phyloP scores from a whole-genome alignment of 2,329 filamentous ascomycete species.

The Fusarium bactridioides region DNA sequence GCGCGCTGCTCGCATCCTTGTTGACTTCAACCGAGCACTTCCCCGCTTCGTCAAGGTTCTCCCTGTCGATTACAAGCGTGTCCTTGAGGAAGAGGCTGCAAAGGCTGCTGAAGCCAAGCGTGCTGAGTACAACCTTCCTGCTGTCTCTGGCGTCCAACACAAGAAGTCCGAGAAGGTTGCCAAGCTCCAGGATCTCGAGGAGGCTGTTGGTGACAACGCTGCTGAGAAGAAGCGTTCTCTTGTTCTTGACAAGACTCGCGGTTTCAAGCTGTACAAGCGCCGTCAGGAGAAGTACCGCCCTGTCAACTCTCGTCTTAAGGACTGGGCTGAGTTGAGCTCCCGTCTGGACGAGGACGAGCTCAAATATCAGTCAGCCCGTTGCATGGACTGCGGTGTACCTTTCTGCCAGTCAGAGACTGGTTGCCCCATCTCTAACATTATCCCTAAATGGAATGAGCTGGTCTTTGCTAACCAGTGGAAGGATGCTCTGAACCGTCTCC shows the following conservation, averaged over 20 bases:
- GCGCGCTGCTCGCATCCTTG: constrained; percentile 86
- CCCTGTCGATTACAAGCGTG: constrained; percentile 95
- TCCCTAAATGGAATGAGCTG: constrained; percentile 94
- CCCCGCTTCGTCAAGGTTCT: constrained; percentile 93
- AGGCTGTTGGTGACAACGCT: constrained; percentile 83
- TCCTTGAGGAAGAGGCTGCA: constrained; percentile 83
- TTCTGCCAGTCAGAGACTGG: constrained; percentile 98
- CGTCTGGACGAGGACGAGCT: constrained; percentile 93
- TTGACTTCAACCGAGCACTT: constrained; percentile 94
- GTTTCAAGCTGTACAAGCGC: constrained; percentile 97
- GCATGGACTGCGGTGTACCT: constrained; percentile 98
- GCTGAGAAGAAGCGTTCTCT: constrained; percentile 90
- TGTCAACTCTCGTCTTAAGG: constrained; percentile 82
- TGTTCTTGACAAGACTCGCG: constrained; percentile 95
- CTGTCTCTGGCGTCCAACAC: constrained; percentile 70
- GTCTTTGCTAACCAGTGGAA: constrained; percentile 82
- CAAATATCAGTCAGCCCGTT: constrained; percentile 95
- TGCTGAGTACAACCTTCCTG: constrained; percentile 80
- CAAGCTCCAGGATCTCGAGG: constrained; percentile 84
- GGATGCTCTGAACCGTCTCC: constrained; percentile 87
- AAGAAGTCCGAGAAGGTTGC: constrained; percentile 74
- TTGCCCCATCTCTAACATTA: constrained; percentile 96
- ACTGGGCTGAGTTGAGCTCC: constrained; percentile 90
- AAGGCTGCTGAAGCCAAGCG: constrained; percentile 88
- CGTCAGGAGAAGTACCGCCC: constrained; percentile 92